Evolutionary conservation across 148 eudicot genomes (phyloP).

Genomic region (Rhododendron ovatum): DNA sequence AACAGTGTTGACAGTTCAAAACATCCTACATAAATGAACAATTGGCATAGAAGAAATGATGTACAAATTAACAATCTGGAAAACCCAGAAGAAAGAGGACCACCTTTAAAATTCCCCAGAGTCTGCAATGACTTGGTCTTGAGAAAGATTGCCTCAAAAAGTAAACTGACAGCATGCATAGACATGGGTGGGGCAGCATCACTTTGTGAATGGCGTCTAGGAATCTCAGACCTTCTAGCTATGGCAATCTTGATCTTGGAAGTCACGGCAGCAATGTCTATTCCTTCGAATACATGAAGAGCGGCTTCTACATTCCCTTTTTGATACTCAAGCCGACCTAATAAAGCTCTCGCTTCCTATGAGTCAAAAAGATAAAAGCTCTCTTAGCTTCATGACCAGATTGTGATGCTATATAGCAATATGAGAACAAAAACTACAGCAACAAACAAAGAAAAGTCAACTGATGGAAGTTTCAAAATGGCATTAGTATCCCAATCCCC

Average conservation of each 20-base stretch:
- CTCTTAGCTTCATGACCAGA: neutral
- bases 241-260: conserved; percentile 60
- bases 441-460: neutral
- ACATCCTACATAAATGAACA: neutral
- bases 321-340: conserved; percentile 88
- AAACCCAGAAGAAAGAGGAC: conserved; percentile 5
- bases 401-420: neutral
- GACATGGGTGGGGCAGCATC: conserved; percentile 61
- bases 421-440: neutral
- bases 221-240: conserved; percentile 42
- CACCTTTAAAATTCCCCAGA: conserved; percentile 78
- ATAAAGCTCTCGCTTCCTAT: conserved; percentile 87
- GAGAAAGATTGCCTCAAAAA: conserved; percentile 75
- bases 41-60: neutral
- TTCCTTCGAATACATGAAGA: conserved; percentile 81
- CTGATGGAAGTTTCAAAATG: neutral
- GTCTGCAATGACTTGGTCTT: conserved; percentile 69
- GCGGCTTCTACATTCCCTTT: conserved; percentile 87
- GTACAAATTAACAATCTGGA: neutral
- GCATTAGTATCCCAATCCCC: neutral
- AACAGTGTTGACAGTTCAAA: neutral
- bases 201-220: conserved; percentile 41
- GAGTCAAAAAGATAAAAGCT: neutral
- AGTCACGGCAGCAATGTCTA: conserved; percentile 59
- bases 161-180: conserved; percentile 74